Base-by-base conservation (phyloP, 2,329 filamentous ascomycete genomes). In the Magnaporthiopsis rhizophila region DNA sequence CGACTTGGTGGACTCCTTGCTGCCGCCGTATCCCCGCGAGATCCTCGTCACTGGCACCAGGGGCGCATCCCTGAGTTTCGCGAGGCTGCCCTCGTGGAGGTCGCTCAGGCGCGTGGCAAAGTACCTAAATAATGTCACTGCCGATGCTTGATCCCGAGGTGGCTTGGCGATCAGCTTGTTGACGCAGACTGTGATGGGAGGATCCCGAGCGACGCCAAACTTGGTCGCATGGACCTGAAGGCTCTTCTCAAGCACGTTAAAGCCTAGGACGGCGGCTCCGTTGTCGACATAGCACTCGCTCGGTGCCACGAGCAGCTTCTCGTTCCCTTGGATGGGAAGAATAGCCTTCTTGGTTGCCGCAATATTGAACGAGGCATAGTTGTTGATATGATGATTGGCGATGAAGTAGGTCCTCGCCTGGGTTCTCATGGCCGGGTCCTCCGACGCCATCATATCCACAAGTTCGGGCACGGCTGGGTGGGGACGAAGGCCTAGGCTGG, bases 121-220 rank as follows among this genome's bases (percentile, higher is more conserved):
- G 74, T 99, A 99, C 58, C 85, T 83, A 71, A 97, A 99, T 7
- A 96, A 74, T 3, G 83, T 81, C 57, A 85, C 82, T 0, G 94
- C 95, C 65, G 89, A 85, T 9, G 79, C 76, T 28, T 83, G 81
- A 56, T 83, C 87, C 64, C 81, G 81, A 0, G 95, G 94, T 38
- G 93, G 92, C 3, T 83, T 85, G 36, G 83, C 82, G 34, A 94
- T 78, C 57, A 99, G 79, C 32, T 86, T 83, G 57, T 89, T 87
- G 15, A 96, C 85, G 71, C 92, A 97, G 32, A 89, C 85, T 1
- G 81, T 80, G 66, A 98, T 89, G 0, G 88, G 86, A 0, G 96
- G 95, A 73, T 99, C 88, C 63, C 84, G 78, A n/a, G 84, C 83
- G 6, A 99, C 92, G 0, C 92, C 93, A 70, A 99, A 92, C 77